phyloP scores from a whole-genome alignment of 202 grass and related monocot species.

The Carex arenaria region DNA sequence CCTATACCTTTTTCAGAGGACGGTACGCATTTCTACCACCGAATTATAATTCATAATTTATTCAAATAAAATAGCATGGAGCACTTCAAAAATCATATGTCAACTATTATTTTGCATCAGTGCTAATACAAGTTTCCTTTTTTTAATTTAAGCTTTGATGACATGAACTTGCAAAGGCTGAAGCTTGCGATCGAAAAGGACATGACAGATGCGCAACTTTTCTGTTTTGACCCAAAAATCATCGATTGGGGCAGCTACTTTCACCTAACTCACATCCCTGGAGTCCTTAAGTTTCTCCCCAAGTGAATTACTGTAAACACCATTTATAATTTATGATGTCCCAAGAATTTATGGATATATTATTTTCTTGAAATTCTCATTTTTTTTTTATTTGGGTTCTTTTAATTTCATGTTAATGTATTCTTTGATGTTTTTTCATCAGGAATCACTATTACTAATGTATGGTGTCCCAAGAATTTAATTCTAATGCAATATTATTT shows the following conservation, averaged over 20 bases:
- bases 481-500: background rate
- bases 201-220: slow-evolving; percentile 20
- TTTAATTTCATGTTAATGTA: background rate
- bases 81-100: background rate
- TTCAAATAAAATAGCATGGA: background rate
- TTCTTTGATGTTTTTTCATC: background rate
- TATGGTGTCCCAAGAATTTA: background rate
- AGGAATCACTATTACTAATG: background rate
- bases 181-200: slow-evolving; percentile 33
- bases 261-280: slow-evolving; percentile 58
- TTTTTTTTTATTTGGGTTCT: background rate
- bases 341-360: too few species aligned
- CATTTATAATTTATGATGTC: too few species aligned
- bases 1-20: slow-evolving; percentile 75
- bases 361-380: background rate
- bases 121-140: background rate
- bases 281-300: slow-evolving; percentile 59
- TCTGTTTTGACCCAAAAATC: slow-evolving; percentile 59
- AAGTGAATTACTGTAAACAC: slow-evolving; percentile 29
- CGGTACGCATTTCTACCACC: slow-evolving; percentile 28
- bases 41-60: background rate
- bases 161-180: slow-evolving; percentile 47
- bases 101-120: background rate
- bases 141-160: slow-evolving; percentile 49
- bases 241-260: slow-evolving; percentile 71